These are phyloP conservation scores for Cucumis melo DNA, from an alignment of 306 rosid species.

Conservation along the genomic window DNA sequence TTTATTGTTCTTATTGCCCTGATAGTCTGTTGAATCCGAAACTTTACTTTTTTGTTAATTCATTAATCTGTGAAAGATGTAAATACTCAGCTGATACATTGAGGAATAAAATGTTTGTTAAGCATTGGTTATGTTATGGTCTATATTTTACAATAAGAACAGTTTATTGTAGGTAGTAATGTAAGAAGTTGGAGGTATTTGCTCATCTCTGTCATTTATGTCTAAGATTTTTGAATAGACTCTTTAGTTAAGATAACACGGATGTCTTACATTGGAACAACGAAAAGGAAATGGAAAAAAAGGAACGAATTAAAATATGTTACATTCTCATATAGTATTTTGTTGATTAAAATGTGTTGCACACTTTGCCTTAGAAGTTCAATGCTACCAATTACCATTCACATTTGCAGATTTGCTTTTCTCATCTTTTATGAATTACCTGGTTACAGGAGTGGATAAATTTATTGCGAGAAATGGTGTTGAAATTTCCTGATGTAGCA, in stretches of 20 bases:
- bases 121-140: background rate
- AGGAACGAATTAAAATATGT: background rate
- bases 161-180: background rate
- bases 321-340: background rate
- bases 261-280: background rate
- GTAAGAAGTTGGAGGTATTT: background rate
- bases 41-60: background rate
- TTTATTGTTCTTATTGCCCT: background rate
- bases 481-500: constrained; percentile 57
- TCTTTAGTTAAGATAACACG: background rate
- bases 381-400: background rate
- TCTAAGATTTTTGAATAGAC: background rate
- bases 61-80: background rate
- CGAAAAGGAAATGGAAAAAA: background rate
- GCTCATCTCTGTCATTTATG: background rate
- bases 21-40: background rate
- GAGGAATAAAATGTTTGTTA: background rate
- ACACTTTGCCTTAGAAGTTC: background rate
- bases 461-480: constrained; percentile 65
- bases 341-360: background rate
- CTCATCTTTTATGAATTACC: constrained; percentile 11
- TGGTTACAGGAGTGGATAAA: constrained; percentile 76
- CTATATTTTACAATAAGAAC: background rate
- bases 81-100: background rate
- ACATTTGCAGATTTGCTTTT: constrained; percentile 4